Base-by-base conservation (phyloP, 768 basidiomycete genomes). In the Psilocybe azurescens region DNA sequence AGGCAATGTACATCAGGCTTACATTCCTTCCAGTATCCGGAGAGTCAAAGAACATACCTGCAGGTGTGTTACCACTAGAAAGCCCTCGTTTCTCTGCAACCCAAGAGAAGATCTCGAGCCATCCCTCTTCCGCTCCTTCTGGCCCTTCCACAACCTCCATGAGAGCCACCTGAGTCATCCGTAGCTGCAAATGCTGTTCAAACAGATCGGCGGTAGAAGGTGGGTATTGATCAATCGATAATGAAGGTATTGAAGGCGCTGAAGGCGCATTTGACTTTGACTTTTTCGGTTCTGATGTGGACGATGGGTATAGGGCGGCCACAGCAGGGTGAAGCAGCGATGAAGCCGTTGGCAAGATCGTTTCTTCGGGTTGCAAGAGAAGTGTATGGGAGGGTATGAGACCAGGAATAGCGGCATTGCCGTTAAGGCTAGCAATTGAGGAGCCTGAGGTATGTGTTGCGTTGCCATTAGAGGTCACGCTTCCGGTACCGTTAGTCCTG, bases 101-200 rank as follows among this genome's bases (percentile, higher is more conserved):
- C 91, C 92, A 97, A 4, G 84, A 78, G 73, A 96, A 97, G 7
- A 94, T 83, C 29, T 94, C 93, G 14, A 94, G 79, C 86, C 94
- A 95, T 59, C 86, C 88, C 16, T 78, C 76, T 63, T 91, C 89
- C 0, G 95, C 95, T 44, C 87, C 86, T 67, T 96, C 94, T 0
- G 94, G 83, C 0, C 97, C 97, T 39, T 95, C 90, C 16, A 91
- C 83, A 38, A 89, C 84, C 75, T 99, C 97, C 16, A 84, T 83
- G 53, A 98, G 77, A 5, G 89, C 86, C 52, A 90, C 87, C 70
- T 93, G 89, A 0, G 95, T 92, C 84, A 97, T 92, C 32, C 95
- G 82, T 33, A 98, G 74, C 73, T 97, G 91, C 49, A 97, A 77
- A 18, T 91, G 89, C 56, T 89, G 82, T 69, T 92, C 92, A 64